Conservation (phyloP, 805 yeast genomes). For the Ogataea chonburiensis region DNA sequence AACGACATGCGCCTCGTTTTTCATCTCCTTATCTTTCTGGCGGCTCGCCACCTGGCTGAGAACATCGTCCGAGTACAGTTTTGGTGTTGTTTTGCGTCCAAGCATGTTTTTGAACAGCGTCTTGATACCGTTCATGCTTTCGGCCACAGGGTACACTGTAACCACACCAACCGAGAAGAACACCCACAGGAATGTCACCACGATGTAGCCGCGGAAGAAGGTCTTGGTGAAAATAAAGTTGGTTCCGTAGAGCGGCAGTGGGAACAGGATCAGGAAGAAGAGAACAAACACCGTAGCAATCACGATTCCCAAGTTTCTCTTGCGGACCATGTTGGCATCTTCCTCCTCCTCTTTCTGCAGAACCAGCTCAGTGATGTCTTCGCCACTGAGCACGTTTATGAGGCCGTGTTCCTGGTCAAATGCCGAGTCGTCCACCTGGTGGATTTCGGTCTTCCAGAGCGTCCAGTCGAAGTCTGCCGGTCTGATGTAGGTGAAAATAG, state of each 20-base stretch:
- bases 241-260: constrained; percentile 43
- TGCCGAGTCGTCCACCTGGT: constrained; percentile 41
- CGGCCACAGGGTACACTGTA: constrained; percentile 46
- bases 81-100: not conserved
- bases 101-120: constrained; percentile 11
- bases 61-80: constrained; percentile 9
- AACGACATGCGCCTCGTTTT: constrained; percentile 4
- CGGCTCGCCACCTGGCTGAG: constrained; percentile 7
- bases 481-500: constrained; percentile 42
- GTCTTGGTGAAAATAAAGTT: constrained; percentile 37
- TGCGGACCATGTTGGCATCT: constrained; percentile 27
- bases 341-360: constrained; percentile 24
- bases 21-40: not conserved
- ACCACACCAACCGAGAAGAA: constrained; percentile 40
- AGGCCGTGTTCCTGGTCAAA: constrained; percentile 34
- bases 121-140: constrained; percentile 33
- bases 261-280: constrained; percentile 33
- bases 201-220: constrained; percentile 40
- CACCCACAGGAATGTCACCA: constrained; percentile 40
- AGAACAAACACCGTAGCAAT: constrained; percentile 29
- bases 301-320: constrained; percentile 30
- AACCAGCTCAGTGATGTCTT: constrained; percentile 31
- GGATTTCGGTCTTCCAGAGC: constrained; percentile 41
- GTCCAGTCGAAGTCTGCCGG: constrained; percentile 53
- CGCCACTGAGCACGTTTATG: constrained; percentile 28